These are phyloP conservation scores for Blastocrithidia nonstop DNA, from an alignment of 208 protist species.

Conservation along the genomic window DNA sequence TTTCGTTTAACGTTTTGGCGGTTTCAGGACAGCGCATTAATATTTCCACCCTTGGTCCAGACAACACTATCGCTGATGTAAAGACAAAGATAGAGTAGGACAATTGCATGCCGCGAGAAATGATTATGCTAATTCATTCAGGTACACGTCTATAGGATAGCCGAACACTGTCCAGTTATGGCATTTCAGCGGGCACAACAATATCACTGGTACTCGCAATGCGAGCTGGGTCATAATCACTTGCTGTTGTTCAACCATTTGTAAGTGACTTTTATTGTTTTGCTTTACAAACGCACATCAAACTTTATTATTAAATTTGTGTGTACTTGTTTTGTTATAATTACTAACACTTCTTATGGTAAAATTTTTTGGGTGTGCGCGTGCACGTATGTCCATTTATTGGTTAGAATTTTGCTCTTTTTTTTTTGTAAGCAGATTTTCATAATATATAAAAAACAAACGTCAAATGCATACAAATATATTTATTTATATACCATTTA, in stretches of 20 bases:
- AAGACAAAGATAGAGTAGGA: slow-evolving; percentile 70
- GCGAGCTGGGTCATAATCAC: slow-evolving; percentile 16
- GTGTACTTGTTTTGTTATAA: not conserved
- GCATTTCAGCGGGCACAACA: slow-evolving; percentile 45
- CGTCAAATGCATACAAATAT: no score
- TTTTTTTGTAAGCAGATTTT: no score
- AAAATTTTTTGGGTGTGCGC: not conserved
- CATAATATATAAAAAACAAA: no score
- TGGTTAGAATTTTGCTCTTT: not conserved
- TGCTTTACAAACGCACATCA: no score
- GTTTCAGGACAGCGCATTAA: slow-evolving; percentile 46
- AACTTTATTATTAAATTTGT: not conserved
- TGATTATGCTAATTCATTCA: slow-evolving; percentile 67
- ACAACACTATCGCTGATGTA: slow-evolving; percentile 63
- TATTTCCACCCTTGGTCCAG: slow-evolving; percentile 48
- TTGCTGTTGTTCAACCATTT: not conserved
- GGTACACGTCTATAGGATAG: slow-evolving; percentile 58
- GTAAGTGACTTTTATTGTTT: no score
- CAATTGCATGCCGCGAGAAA: slow-evolving; percentile 58
- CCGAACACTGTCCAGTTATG: slow-evolving; percentile 32
- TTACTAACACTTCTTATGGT: no score
- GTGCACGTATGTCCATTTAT: not conserved
- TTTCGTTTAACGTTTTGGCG: slow-evolving; percentile 57
- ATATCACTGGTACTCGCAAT: slow-evolving; percentile 72
- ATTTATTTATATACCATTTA: no score